A percentile compares a stretch with the other conserved stretches of the same genome.
These are phyloP conservation scores for Dactylellina leptospora DNA, from an alignment of 2,329 filamentous ascomycete species.

Conservation along the genomic window DNA sequence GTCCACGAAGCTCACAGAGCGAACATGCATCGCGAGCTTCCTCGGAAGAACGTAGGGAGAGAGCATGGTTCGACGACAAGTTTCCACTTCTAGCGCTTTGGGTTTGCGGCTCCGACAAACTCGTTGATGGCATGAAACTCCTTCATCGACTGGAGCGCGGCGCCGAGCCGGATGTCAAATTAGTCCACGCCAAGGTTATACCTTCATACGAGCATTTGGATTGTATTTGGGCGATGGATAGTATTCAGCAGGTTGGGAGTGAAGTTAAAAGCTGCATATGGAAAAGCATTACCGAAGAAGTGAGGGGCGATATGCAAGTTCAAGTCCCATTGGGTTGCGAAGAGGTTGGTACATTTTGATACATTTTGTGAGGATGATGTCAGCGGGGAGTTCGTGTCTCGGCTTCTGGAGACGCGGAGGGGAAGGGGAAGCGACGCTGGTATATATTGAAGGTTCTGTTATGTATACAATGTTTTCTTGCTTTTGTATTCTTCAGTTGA, in stretches of 20 bases:
- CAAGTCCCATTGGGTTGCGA: constrained; percentile 72
- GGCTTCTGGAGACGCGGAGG: too few relatives aligned
- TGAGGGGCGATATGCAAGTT: constrained; percentile 67
- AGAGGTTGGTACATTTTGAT: constrained; percentile 58
- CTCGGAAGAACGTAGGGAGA: constrained; percentile 35
- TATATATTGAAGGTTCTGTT: too few relatives aligned
- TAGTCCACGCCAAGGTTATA: constrained; percentile 84
- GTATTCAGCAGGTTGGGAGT: constrained; percentile 79
- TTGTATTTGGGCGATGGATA: constrained; percentile 93
- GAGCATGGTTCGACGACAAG: constrained; percentile 81
- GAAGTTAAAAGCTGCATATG: constrained; percentile 85
- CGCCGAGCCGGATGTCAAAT: constrained; percentile 79
- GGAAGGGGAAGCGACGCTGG: too few relatives aligned
- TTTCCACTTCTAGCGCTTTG: constrained; percentile 87
- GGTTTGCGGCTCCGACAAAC: constrained; percentile 81
- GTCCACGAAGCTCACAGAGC: too few relatives aligned
- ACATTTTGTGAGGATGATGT: not conserved
- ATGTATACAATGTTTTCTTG: too few relatives aligned
- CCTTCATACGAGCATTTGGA: constrained; percentile 92
- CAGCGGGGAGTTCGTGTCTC: too few relatives aligned
- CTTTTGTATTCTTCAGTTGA: not conserved
- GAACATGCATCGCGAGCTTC: not conserved
- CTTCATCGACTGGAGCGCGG: constrained; percentile 77
- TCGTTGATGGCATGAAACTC: constrained; percentile 82
- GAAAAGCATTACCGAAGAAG: constrained; percentile 72